A percentile compares a stretch with the other conserved stretches of the same genome.
phyloP scores from a whole-genome alignment of 2,329 filamentous ascomycete species.

The Ascochyta fabae region DNA sequence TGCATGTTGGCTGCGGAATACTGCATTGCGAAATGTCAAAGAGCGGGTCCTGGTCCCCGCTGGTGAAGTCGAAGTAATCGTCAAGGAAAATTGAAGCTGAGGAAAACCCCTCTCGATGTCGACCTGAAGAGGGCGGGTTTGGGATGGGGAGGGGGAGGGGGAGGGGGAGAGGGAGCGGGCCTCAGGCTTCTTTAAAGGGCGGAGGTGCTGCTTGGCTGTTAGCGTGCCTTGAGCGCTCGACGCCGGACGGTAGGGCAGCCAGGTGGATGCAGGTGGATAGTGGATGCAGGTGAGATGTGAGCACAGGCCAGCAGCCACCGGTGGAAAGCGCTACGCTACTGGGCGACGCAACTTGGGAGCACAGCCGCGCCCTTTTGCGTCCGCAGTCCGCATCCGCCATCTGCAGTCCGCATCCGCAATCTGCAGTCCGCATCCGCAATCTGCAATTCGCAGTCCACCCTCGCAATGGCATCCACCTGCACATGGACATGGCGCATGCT shows the following conservation, averaged over 20 bases:
- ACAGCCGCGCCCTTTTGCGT: slow-evolving; percentile 27
- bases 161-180: slow-evolving; percentile 26
- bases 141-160: slow-evolving; percentile 33
- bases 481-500: slow-evolving; percentile 35
- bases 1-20: slow-evolving; percentile 30
- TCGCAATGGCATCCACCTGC: slow-evolving; percentile 41
- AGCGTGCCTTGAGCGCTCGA: not conserved
- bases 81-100: slow-evolving; percentile 47
- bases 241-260: no score
- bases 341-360: slow-evolving; percentile 26
- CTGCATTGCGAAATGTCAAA: slow-evolving; percentile 43
- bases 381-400: slow-evolving; percentile 4
- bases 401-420: slow-evolving; percentile 7
- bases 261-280: not conserved
- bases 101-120: slow-evolving; percentile 45
- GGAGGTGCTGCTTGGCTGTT: slow-evolving; percentile 3
- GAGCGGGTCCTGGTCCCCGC: slow-evolving; percentile 45
- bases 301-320: slow-evolving; percentile 2
- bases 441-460: slow-evolving; percentile 19
- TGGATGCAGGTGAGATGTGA: slow-evolving; percentile 4
- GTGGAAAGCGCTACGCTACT: slow-evolving; percentile 5
- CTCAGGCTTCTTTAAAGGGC: slow-evolving; percentile 26
- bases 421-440: slow-evolving; percentile 32
- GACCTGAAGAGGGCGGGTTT: slow-evolving; percentile 37
- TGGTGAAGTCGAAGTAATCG: slow-evolving; percentile 45